Evolutionary conservation across 768 basidiomycete genomes (phyloP).

Genomic region (Floccularia luteovirens): DNA sequence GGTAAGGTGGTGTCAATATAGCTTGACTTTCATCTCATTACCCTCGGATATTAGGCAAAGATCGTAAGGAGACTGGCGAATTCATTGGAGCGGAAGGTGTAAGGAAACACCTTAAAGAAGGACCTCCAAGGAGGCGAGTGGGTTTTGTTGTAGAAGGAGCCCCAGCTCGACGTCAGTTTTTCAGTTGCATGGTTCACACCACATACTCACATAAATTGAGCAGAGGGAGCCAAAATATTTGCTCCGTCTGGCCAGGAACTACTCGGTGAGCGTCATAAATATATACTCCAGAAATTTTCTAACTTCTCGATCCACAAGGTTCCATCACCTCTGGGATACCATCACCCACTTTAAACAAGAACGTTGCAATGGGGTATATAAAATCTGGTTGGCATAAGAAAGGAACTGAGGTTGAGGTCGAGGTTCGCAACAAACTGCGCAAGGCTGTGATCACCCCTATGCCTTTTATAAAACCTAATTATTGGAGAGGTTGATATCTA

Average conservation of each 20-base stretch:
- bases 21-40: background rate
- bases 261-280: constrained; percentile 41
- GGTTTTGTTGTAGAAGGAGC: constrained; percentile 79
- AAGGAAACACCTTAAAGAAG: constrained; percentile 70
- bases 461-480: constrained; percentile 84
- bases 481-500: constrained; percentile 65
- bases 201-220: background rate
- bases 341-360: constrained; percentile 80
- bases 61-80: constrained; percentile 56
- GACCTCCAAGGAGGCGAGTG: constrained; percentile 69
- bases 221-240: constrained; percentile 78
- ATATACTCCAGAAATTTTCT: background rate
- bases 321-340: constrained; percentile 92
- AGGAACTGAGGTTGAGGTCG: constrained; percentile 77
- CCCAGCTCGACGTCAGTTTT: constrained; percentile 70
- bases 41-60: constrained; percentile 72
- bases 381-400: constrained; percentile 81
- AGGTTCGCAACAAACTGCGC: constrained; percentile 76
- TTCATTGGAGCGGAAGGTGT: constrained; percentile 81
- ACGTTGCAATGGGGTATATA: constrained; percentile 97
- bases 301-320: constrained; percentile 28
- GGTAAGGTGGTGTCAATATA: constrained; percentile 35
- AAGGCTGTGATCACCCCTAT: constrained; percentile 70
- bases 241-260: constrained; percentile 42
- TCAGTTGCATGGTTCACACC: background rate